Evolutionary conservation across 768 basidiomycete genomes (phyloP), one percentile per base, ranked within the genome.

Genomic region (Russula earlei): DNA sequence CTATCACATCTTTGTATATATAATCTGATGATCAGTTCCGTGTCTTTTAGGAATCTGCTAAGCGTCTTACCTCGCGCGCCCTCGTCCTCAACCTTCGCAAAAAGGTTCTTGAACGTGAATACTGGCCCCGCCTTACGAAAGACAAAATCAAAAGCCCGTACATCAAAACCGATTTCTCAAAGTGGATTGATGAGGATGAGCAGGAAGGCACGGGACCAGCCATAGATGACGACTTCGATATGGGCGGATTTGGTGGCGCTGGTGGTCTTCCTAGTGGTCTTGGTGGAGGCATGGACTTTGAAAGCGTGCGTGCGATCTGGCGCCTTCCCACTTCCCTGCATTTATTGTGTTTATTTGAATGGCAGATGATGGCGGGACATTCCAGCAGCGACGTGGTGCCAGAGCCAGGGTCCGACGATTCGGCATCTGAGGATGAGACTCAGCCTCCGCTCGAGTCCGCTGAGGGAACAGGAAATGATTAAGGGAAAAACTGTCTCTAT

Each of bases 111-210:
- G 71, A 84, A 66, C 67, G 72, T 14, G 95, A 92, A 63, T 98
- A 79, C 71, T 98, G 95, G 95, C 89, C 91, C 24, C 81, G 94
- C 55, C 75, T 98, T 49, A 92, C 89, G 45, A 92, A 95, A 70
- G 87, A 88, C 58, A 94, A 92, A 70, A 66, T 80, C 58, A 89
- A 80, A 71, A 82, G 77, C 49, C 74, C 83, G 55, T 94, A 81
- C 72, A 74, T 97, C 70, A 97, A 96, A 79, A 96, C 92, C 43
- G 91, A 97, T 70, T 97, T 97, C 69, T 76, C 76, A 62, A 95
- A 89, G 74, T 97, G 93, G 93, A 86, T 87, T 40, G 94, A 97
- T 66, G 94, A 97, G 74, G 95, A 97, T 67, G 94, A 98, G 68
- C 95, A 97, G 72, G 87, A 89, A 38, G 86, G 76, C 49, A 78